Conservation (phyloP, 2,329 filamentous ascomycete species). For the Trichoderma simmonsii region DNA sequence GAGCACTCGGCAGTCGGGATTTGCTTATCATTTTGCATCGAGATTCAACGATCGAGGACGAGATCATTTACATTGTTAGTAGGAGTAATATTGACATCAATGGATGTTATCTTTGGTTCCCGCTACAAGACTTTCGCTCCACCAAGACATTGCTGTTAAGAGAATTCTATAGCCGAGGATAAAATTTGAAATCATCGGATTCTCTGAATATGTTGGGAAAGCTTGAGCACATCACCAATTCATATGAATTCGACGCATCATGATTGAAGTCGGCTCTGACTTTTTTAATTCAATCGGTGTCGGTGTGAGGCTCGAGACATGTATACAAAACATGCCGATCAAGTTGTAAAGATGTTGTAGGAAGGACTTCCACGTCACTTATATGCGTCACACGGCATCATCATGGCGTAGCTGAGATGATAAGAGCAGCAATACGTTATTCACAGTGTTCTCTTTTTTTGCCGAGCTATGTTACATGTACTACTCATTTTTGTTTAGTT, state of each 20-base stretch:
- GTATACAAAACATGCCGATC: background rate
- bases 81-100: background rate
- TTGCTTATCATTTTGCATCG: background rate
- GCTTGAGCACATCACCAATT: background rate
- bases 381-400: too few relatives aligned
- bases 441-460: background rate
- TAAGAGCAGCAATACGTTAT: too few relatives aligned
- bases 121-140: background rate
- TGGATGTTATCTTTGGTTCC: background rate
- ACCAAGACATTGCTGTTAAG: background rate
- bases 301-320: background rate
- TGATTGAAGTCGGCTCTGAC: background rate
- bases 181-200: background rate
- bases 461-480: background rate
- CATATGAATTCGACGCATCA: background rate
- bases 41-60: background rate
- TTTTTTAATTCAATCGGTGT: too few relatives aligned
- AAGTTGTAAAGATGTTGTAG: too few relatives aligned
- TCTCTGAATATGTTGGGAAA: background rate
- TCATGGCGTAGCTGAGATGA: too few relatives aligned
- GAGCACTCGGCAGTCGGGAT: background rate
- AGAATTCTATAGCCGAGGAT: background rate
- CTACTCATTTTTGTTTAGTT: accelerated
- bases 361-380: too few relatives aligned
- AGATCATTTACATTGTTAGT: background rate